Evolutionary conservation across 2,329 filamentous ascomycete species (phyloP), one percentile per base, ranked within the genome.

Genomic region (Fusarium sp.): DNA sequence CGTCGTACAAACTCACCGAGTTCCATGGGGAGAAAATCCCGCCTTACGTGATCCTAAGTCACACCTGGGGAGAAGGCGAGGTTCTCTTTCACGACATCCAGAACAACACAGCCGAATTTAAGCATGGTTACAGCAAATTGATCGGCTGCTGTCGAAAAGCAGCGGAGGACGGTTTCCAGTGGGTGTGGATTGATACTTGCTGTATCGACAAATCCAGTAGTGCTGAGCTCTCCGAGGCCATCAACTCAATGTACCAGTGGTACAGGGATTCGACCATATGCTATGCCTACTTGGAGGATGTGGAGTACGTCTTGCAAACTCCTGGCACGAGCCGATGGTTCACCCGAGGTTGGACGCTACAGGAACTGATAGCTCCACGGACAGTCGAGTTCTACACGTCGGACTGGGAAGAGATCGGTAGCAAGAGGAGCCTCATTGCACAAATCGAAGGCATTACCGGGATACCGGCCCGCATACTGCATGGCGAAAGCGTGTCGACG

Each of bases 121-220:
- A 56, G 3, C 14, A 15, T 10, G 50, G 50, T 8, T 33, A 14
- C 2, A 12, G 4, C 3, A 56, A 56, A 17, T 15, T 56, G 10
- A 7, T 20, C 6, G 50, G 27, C 27, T 56, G 50, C 9, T 50
- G 45, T 30, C 15, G 3, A 50, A 50, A 50, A 5, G 45, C 45
- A 30, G 11, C 2, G 4, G 12, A 56, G 14, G 27, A 56, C 14
- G 50, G 50, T n/a, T 56, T 32, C 11, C 7, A 56, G n/a, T 56
- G 50, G 50, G 50, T 56, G 17, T 52, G 47, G 47, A 54, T 71
- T 5, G 68, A 71, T 27, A 68, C 68, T 2, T 71, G 68, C 56
- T 71, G 69, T 11, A 71, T 71, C 33, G 63, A 71, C 33, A 71
- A 71, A 50, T 52, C 68, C n/a, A 71, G 68, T 11, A 71, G 69